A percentile compares a stretch with the other conserved stretches of the same genome.
Conservation (phyloP, 805 yeast genomes). For the Wickerhamomyces chaumierensis region DNA sequence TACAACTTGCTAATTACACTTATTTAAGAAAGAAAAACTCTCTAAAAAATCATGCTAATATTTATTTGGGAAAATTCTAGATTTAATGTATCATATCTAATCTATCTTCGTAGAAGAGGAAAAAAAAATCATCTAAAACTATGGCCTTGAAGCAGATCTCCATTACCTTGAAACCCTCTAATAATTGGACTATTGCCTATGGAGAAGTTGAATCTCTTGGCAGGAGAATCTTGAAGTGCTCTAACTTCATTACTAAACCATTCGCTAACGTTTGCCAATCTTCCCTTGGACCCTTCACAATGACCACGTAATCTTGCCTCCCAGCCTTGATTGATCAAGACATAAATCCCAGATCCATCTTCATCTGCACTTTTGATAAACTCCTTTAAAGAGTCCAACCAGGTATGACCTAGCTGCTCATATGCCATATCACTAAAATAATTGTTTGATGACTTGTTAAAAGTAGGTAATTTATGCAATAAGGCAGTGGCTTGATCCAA, state of each 20-base stretch:
- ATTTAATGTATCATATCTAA: too few relatives aligned
- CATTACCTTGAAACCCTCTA: background rate
- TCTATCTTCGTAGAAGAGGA: too few relatives aligned
- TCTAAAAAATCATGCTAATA: too few relatives aligned
- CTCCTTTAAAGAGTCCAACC: conserved; percentile 36
- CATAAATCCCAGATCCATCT: conserved; percentile 23
- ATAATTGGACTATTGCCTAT: background rate
- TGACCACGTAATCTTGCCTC: conserved; percentile 31
- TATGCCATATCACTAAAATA: conserved; percentile 37
- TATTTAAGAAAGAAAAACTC: too few relatives aligned
- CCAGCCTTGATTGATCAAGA: conserved; percentile 27
- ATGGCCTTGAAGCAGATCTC: background rate
- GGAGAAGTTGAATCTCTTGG: background rate
- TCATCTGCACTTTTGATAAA: conserved; percentile 9
- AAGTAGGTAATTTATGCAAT: conserved; percentile 55
- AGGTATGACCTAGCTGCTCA: conserved; percentile 48
- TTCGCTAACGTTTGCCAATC: conserved; percentile 33
- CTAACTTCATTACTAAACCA: conserved; percentile 28
- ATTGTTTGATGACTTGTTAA: conserved; percentile 36
- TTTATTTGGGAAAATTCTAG: too few relatives aligned
- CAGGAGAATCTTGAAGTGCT: background rate
- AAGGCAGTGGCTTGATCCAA: conserved; percentile 49
- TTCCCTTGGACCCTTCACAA: conserved; percentile 30
- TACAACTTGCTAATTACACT: too few relatives aligned
- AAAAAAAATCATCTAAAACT: background rate